Evolutionary conservation across 2,329 filamentous ascomycete species (phyloP).

Genomic region (Dactylellina drechsleri): DNA sequence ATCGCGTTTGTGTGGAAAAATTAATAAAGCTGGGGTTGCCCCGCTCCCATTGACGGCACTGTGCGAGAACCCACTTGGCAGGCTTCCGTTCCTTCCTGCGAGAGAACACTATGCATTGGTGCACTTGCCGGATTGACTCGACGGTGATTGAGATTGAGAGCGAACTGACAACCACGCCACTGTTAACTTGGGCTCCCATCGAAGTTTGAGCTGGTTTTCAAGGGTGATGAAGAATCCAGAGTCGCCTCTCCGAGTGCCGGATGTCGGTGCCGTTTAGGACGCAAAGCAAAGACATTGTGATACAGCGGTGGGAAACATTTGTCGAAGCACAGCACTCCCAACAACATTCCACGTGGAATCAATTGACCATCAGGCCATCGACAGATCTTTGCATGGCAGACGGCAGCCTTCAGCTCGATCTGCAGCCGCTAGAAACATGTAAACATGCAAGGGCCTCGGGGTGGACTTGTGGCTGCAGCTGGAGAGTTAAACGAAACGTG

Average conservation of each 20-base stretch:
- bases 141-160: constrained; percentile 11
- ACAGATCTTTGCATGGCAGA: constrained; percentile 22
- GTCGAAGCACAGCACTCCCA: background rate
- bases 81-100: constrained; percentile 22
- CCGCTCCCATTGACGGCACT: constrained; percentile 13
- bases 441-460: background rate
- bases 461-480: constrained; percentile 5
- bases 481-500: background rate
- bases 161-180: constrained; percentile 48
- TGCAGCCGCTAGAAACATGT: constrained; percentile 14
- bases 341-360: constrained; percentile 41
- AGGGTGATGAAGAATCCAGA: constrained; percentile 24
- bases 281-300: background rate
- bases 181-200: background rate
- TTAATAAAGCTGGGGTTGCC: constrained; percentile 22
- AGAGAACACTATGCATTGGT: constrained; percentile 21
- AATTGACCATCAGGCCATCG: constrained; percentile 8
- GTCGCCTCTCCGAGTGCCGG: background rate
- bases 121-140: constrained; percentile 41
- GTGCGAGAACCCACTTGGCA: background rate
- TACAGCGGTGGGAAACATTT: background rate
- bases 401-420: constrained; percentile 51
- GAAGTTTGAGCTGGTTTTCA: constrained; percentile 41
- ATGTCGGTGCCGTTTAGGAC: constrained; percentile 42
- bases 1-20: constrained; percentile 17